These are phyloP conservation scores for Phragmites australis DNA, from an alignment of 176 grass and related monocot species.

Conservation along the genomic window DNA sequence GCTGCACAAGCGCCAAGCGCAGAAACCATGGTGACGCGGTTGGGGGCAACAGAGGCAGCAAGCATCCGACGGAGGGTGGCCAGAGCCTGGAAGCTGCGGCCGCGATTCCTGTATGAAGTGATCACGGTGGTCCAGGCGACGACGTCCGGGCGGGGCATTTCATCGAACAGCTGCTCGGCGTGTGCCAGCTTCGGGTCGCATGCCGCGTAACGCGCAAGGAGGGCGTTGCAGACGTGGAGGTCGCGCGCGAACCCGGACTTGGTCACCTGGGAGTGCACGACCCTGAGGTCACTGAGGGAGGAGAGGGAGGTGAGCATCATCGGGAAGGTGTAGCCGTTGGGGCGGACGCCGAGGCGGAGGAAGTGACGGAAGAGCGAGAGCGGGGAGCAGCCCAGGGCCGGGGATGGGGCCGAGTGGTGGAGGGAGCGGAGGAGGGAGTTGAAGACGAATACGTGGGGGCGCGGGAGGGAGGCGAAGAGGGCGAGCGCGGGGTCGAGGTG, in stretches of 20 bases:
- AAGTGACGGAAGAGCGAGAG: conserved; percentile 58
- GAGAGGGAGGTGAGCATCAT: conserved; percentile 54
- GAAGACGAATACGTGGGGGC: conserved; percentile 54
- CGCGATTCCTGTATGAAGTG: conserved; percentile 41
- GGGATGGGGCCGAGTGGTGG: no score
- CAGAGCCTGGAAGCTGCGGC: conserved; percentile 42
- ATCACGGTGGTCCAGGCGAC: conserved; percentile 55
- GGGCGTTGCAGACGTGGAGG: conserved; percentile 51
- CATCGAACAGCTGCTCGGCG: conserved; percentile 58
- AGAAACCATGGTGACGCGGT: conserved; percentile 71
- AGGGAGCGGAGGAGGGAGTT: conserved; percentile 60
- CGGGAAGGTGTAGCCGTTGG: conserved; percentile 72
- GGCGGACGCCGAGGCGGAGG: conserved; percentile 52
- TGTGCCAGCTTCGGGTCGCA: conserved; percentile 13
- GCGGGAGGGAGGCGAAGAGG: conserved; percentile 52
- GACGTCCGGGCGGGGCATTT: conserved; percentile 52
- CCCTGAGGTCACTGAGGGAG: conserved; percentile 39
- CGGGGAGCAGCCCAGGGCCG: conserved; percentile 29
- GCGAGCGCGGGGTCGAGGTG: conserved; percentile 49
- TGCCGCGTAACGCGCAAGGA: conserved; percentile 43
- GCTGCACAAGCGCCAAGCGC: conserved; percentile 42
- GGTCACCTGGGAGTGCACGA: conserved; percentile 49
- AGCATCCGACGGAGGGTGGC: conserved; percentile 46
- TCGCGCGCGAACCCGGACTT: conserved; percentile 53
- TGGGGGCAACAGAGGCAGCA: conserved; percentile 47